Conservation (phyloP, 1,284 basidiomycete species). For the Cutaneotrichosporon mucoides region DNA sequence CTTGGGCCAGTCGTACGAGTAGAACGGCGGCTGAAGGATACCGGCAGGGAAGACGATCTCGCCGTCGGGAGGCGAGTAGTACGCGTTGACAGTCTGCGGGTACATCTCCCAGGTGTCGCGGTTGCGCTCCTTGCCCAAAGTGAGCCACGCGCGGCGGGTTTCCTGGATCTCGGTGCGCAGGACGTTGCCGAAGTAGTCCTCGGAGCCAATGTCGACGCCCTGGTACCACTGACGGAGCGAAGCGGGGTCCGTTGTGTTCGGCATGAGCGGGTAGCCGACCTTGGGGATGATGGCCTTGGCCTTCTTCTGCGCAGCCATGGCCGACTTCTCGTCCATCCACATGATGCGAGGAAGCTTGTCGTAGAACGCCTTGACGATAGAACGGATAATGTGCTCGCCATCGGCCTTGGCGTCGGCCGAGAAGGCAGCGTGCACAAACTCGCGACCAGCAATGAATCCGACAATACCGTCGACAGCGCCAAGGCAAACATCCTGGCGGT, state of each 20-base stretch:
- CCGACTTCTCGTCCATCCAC: slow-evolving; percentile 90
- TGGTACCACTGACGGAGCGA: slow-evolving; percentile 73
- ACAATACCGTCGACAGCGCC: slow-evolving; percentile 49
- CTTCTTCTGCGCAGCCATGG: slow-evolving; percentile 78
- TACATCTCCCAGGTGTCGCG: slow-evolving; percentile 68
- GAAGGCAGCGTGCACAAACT: slow-evolving; percentile 84
- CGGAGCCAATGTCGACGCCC: slow-evolving; percentile 60
- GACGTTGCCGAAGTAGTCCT: slow-evolving; percentile 78
- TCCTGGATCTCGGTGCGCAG: slow-evolving; percentile 38
- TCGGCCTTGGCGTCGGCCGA: slow-evolving; percentile 72
- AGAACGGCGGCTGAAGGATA: slow-evolving; percentile 90
- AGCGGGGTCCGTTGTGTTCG: slow-evolving; percentile 69
- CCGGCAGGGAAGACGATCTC: slow-evolving; percentile 97
- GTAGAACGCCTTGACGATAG: slow-evolving; percentile 81
- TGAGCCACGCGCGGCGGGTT: slow-evolving; percentile 61
- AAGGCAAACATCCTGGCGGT: slow-evolving; percentile 65
- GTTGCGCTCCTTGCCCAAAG: slow-evolving; percentile 69
- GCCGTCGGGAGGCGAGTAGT: slow-evolving; percentile 41
- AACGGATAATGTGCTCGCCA: slow-evolving; percentile 76
- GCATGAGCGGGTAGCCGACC: slow-evolving; percentile 69
- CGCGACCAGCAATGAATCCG: slow-evolving; percentile 55
- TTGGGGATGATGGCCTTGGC: slow-evolving; percentile 49
- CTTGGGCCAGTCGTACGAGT: slow-evolving; percentile 71
- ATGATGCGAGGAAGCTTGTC: slow-evolving; percentile 67
- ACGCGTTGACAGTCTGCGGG: slow-evolving; percentile 48